Evolutionary conservation across 768 basidiomycete species (phyloP).

Genomic region (Fomitopsis serialis): DNA sequence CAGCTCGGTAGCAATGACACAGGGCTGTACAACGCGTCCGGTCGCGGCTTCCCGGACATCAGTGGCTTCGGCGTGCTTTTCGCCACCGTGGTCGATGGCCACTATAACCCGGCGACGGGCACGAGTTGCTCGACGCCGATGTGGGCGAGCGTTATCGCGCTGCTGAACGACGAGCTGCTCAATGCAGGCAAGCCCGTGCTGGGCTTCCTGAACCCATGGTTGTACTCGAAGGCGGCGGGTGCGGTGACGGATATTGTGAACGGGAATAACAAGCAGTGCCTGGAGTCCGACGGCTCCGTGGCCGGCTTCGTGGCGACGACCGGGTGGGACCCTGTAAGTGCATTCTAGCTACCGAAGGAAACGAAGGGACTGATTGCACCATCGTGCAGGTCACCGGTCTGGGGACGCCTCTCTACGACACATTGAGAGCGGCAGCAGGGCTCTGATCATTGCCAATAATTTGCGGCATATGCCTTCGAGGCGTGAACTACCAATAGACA

Average conservation of each 20-base stretch:
- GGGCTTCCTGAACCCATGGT: slow-evolving; percentile 29
- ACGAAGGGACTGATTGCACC: background rate
- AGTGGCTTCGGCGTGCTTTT: slow-evolving; percentile 23
- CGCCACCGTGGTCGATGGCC: slow-evolving; percentile 14
- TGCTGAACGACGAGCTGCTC: slow-evolving; percentile 28
- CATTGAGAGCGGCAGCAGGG: background rate
- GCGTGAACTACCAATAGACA: too few species aligned
- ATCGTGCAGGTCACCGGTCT: background rate
- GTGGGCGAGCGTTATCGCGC: slow-evolving; percentile 26
- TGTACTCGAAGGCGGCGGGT: slow-evolving; percentile 5
- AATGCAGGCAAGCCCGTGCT: slow-evolving; percentile 24
- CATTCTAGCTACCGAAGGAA: background rate
- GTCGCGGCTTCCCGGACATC: slow-evolving; percentile 30
- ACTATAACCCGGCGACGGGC: slow-evolving; percentile 35
- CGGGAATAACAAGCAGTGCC: slow-evolving; percentile 20
- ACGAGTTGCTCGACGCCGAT: slow-evolving; percentile 30
- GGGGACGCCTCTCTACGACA: background rate
- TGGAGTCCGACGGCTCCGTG: slow-evolving; percentile 8
- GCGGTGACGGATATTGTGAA: slow-evolving; percentile 28
- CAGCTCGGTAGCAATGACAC: slow-evolving; percentile 13
- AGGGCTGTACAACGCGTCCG: too few species aligned
- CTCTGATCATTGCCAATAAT: too few species aligned
- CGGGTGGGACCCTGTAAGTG: slow-evolving; percentile 27
- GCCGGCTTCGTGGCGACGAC: slow-evolving; percentile 23
- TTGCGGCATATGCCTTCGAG: too few species aligned